These are phyloP conservation scores for Claviceps fusiformis DNA, from an alignment of 2,329 filamentous ascomycete species.

Conservation along the genomic window DNA sequence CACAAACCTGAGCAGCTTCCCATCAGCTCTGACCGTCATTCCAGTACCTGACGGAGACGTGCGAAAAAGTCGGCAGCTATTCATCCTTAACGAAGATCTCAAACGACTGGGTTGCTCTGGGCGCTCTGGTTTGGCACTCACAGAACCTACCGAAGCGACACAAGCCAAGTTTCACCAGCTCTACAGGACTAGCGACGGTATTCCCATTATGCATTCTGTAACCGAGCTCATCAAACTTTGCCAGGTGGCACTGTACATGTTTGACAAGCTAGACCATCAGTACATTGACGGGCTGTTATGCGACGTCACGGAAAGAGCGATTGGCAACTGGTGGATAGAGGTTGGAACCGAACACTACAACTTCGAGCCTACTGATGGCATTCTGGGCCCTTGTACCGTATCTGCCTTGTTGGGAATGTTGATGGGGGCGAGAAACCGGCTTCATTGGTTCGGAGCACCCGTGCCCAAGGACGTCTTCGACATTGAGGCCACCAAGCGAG, in stretches of 20 bases:
- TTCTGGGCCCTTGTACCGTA: conserved; percentile 83
- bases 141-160: conserved; percentile 65
- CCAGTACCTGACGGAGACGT: conserved; percentile 78
- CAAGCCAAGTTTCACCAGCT: conserved; percentile 85
- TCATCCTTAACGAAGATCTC: conserved; percentile 87
- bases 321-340: conserved; percentile 93
- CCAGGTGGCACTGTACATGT: conserved; percentile 76
- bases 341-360: conserved; percentile 88
- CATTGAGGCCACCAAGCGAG: conserved; percentile 65
- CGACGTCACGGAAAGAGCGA: conserved; percentile 79
- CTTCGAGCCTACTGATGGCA: conserved; percentile 81
- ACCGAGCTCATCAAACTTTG: conserved; percentile 84
- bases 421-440: conserved; percentile 77
- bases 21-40: conserved; percentile 85
- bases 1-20: conserved; percentile 85
- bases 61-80: conserved; percentile 63
- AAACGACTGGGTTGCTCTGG: conserved; percentile 89
- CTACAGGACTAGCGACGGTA: conserved; percentile 74
- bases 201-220: conserved; percentile 64
- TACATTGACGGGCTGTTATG: conserved; percentile 89
- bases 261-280: conserved; percentile 72
- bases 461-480: conserved; percentile 90
- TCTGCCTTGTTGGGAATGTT: conserved; percentile 75
- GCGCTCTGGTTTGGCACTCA: conserved; percentile 69
- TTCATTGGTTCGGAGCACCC: conserved; percentile 72